Base-by-base conservation (phyloP, 2,329 filamentous ascomycete genomes). In the Penicillium paneum region DNA sequence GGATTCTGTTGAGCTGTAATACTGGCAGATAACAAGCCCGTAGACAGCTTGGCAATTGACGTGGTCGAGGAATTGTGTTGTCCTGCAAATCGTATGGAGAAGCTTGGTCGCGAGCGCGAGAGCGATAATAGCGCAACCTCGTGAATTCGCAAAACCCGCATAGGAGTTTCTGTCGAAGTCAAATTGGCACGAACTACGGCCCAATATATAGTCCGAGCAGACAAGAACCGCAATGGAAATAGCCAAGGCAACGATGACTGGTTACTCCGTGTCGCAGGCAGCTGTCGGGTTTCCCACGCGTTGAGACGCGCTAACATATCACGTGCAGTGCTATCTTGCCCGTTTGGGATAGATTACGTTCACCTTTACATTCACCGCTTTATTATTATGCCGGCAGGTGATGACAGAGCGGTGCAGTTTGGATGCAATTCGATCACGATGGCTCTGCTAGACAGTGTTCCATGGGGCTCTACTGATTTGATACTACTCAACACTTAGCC, bases 321-420 rank as follows among this genome's bases (percentile, higher is more conserved):
- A 62, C 60, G 59, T 64, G 61, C 4, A 24, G 3, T 10, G 42
- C 17, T 32, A 61, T 62, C 39, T 60, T 59, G 29, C 59, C 57
- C 2, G 2, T 54, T 58, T 34, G 12, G 53, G 57, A 38, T 51
- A n/a, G 0, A 32, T 34, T 8, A 1, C 1, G 0, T 29, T 54
- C 54, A 69, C 68, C 68, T 28, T 34, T 8, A 1, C 1, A 0
- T 29, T 54, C 54, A 69, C 68, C 68, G 68, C 67, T 42, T 44
- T 28, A 10, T 49, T 28, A 10, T 49, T 55, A 28, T 12, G 15
- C 15, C 6, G 55, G 69, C 69, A 72, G 58, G 69, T 67, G 28
- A 38, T 17, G 43, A 41, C 11, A 41, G 53, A 56, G 62, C 62
- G 64, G 64, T 58, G 36, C 47, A 44, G 31, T 36, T 50, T 45